A percentile compares a stretch with the other conserved stretches of the same genome.
These are phyloP conservation scores for Saccharomyces hybrid DNA, from an alignment of 1,139 yeast species.

Conservation along the genomic window DNA sequence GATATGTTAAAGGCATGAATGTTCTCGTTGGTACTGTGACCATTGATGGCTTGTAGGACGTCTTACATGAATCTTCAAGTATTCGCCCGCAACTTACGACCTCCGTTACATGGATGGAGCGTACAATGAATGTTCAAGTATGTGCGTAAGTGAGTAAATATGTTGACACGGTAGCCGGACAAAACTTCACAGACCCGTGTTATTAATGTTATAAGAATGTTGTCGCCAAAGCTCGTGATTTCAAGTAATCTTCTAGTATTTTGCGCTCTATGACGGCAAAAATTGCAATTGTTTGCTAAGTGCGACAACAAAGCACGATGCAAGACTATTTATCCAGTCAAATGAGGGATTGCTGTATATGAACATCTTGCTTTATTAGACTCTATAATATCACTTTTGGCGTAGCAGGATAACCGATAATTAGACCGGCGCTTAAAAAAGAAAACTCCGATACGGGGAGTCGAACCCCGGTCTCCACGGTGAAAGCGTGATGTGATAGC, in stretches of 20 bases:
- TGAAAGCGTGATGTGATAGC: constrained; percentile 9
- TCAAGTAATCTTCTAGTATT: neutral
- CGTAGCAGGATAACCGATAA: neutral
- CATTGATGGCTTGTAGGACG: neutral
- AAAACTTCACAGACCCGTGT: neutral
- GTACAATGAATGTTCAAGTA: neutral
- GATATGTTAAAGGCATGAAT: neutral
- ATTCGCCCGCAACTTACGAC: no score
- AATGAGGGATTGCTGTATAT: neutral
- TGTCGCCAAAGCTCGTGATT: neutral
- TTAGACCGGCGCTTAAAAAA: neutral
- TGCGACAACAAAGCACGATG: neutral
- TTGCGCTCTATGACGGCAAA: neutral
- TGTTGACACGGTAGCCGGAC: neutral
- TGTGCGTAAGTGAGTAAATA: neutral
- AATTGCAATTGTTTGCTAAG: neutral
- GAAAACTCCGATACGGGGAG: neutral
- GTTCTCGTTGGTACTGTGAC: neutral
- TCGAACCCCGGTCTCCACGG: constrained; percentile 1
- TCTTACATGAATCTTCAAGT: neutral
- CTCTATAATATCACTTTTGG: neutral
- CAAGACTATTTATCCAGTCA: neutral
- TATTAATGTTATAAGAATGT: neutral
- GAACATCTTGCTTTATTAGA: neutral
- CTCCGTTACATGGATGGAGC: neutral